These are phyloP conservation scores for Ustilago esculenta DNA, from an alignment of 1,284 basidiomycete species.

Conservation along the genomic window DNA sequence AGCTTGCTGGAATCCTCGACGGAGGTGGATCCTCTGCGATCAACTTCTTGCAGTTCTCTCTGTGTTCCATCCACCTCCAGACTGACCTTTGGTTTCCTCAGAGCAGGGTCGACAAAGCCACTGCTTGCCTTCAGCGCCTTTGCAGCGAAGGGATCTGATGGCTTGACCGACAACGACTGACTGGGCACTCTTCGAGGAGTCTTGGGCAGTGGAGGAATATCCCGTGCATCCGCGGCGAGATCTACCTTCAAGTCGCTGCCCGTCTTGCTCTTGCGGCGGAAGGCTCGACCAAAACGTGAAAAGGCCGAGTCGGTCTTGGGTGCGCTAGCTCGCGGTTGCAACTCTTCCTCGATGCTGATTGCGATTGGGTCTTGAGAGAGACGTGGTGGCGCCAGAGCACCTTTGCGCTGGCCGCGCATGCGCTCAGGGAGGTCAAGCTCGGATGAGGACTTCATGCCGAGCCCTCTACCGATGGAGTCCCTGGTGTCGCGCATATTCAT, in stretches of 20 bases:
- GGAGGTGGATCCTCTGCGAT: neutral
- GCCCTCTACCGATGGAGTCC: constrained; percentile 15
- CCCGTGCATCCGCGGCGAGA: constrained; percentile 2
- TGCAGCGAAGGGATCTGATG: constrained; percentile 19
- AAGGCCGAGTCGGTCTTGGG: constrained; percentile 35
- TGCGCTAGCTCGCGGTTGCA: constrained; percentile 4
- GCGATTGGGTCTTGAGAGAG: constrained; percentile 40
- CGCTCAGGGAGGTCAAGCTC: constrained; percentile 41
- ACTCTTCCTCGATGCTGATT: constrained; percentile 40
- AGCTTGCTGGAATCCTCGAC: neutral
- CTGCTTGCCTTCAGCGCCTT: constrained; percentile 34
- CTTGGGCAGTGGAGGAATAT: constrained; percentile 21
- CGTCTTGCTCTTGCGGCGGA: constrained; percentile 47
- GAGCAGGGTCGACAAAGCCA: constrained; percentile 2
- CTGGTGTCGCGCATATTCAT: constrained; percentile 9
- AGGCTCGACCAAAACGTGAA: constrained; percentile 37
- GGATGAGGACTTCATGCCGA: constrained; percentile 30
- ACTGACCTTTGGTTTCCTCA: constrained; percentile 2
- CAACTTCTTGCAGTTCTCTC: too few species aligned
- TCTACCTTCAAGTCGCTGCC: constrained; percentile 31
- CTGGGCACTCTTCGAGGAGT: constrained; percentile 15
- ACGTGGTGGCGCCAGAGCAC: constrained; percentile 24
- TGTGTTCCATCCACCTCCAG: constrained; percentile 10
- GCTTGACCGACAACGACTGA: constrained; percentile 7
- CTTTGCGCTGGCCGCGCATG: constrained; percentile 43